Percentiles rank a stretch among this genome's conserved stretches.
Evolutionary conservation across 352 stramenopile genomes (phyloP).

Genomic region (Phytophthora agathidicida): DNA sequence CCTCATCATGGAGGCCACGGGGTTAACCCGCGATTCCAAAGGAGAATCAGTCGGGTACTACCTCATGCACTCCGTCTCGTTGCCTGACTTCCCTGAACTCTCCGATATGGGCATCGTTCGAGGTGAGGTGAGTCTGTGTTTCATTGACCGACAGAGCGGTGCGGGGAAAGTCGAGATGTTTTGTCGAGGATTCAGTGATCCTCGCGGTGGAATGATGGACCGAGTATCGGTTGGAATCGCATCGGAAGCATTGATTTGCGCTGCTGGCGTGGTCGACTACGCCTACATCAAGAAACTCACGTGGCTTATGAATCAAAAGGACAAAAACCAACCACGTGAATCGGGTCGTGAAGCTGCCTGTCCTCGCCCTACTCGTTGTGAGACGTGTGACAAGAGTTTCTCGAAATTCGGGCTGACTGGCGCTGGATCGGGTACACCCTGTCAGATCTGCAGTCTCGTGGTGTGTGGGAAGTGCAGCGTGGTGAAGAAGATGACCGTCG

Average conservation of each 20-base stretch:
- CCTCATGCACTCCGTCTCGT: constrained; percentile 57
- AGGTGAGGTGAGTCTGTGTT: constrained; percentile 53
- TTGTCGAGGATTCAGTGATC: constrained; percentile 56
- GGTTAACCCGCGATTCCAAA: constrained; percentile 38
- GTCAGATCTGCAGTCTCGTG: constrained; percentile 48
- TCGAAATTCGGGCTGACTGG: constrained; percentile 21
- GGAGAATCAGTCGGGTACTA: constrained; percentile 50
- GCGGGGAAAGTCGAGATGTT: constrained; percentile 41
- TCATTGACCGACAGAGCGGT: constrained; percentile 42
- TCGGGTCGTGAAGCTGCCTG: not conserved
- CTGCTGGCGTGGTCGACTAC: constrained; percentile 49
- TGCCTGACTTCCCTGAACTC: constrained; percentile 42
- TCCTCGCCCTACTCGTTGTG: constrained; percentile 30
- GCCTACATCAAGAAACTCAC: constrained; percentile 66
- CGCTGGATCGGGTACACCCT: constrained; percentile 22
- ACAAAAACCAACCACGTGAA: constrained; percentile 1
- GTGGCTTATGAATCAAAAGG: constrained; percentile 50
- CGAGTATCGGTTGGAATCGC: constrained; percentile 42
- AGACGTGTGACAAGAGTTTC: constrained; percentile 23
- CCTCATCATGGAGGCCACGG: constrained; percentile 52
- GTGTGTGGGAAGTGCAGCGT: constrained; percentile 58
- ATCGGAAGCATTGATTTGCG: constrained; percentile 46
- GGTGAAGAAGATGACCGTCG: constrained; percentile 57
- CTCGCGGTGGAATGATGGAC: constrained; percentile 49
- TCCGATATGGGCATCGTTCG: constrained; percentile 47